Evolutionary conservation across 371 early-diverging fungal species (phyloP), one percentile per base, ranked within the genome.

Genomic region (Circinella minor): DNA sequence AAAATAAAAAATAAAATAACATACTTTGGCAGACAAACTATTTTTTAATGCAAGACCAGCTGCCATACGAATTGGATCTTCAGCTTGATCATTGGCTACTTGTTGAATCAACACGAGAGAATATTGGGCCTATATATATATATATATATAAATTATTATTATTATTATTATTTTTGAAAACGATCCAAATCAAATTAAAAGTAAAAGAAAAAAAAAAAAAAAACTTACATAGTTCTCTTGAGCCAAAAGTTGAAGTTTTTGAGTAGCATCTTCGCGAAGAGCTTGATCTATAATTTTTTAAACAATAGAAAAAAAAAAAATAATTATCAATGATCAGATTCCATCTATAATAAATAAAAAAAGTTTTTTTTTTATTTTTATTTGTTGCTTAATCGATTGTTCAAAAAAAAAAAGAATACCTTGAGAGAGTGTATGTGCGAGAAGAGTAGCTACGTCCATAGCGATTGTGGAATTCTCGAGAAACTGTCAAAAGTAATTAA

Each of bases 31-130:
- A 34, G 90, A 82, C 73, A 98, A 77, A 57, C 93, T 86, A 77
- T 98, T 98, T 88, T 98, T 98, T 71, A 98, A 79, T 43, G 92
- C 91, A 71, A 98, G 81, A 82, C 95, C 98, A 54, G 98, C 96
- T 37, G 93, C 89, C 63, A 79, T 83, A 66, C 95, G 88, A 77
- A 94, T 88, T 61, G 84, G 73, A 34, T 86, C 77, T 54, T 80
- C 81, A 64, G 80, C 83, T 70, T 84, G 83, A 75, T 94, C 95
- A 74, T 87, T 95, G 46, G 89, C 87, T 54, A 98, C 88, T 77
- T 96, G 94, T 72, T 93, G 91, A 72, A 88, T 84, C 54, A 98
- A 85, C 76, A 89, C 76, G 55, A 87, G 83, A 72, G 90, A 81
- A 86, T 94, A 97, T 67, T 84, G 84, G 55, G 92, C 79, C 96